Evolutionary conservation across 495 filamentous ascomycete species (phyloP).

Genomic region (Penicillium taxi): DNA sequence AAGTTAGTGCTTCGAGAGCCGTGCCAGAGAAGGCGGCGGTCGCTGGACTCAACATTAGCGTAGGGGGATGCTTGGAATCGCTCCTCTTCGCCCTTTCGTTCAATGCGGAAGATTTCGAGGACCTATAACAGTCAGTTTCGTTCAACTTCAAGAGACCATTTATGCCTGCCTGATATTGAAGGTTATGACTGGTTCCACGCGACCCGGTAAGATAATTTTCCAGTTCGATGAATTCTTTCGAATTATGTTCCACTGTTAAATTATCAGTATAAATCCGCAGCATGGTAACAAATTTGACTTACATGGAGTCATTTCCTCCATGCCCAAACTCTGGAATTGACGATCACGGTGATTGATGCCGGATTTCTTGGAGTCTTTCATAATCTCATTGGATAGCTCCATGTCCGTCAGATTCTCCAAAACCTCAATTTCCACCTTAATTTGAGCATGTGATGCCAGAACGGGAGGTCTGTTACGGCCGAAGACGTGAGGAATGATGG

Average conservation of each 20-base stretch:
- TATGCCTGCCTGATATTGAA: conserved; percentile 36
- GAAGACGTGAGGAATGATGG: conserved; percentile 74
- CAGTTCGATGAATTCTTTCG: conserved; percentile 56
- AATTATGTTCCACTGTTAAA: conserved; percentile 41
- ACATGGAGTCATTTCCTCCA: conserved; percentile 66
- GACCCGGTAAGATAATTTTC: conserved; percentile 58
- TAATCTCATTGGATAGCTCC: conserved; percentile 71
- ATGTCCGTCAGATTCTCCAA: conserved; percentile 73
- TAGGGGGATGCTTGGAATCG: conserved; percentile 54
- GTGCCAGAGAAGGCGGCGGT: conserved; percentile 78
- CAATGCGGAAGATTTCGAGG: conserved; percentile 76
- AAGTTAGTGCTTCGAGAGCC: conserved; percentile 70
- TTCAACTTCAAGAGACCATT: no score
- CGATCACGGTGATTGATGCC: conserved; percentile 58
- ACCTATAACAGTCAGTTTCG: conserved; percentile 39
- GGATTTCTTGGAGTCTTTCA: conserved; percentile 51
- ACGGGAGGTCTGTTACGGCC: conserved; percentile 64
- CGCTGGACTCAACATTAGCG: conserved; percentile 36
- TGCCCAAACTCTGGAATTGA: conserved; percentile 58
- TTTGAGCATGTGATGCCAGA: conserved; percentile 42
- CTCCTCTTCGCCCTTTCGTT: conserved; percentile 62
- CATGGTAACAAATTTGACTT: conserved; percentile 4
- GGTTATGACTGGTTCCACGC: conserved; percentile 50
- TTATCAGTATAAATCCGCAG: not conserved
- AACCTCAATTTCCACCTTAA: conserved; percentile 69